phyloP scores from a whole-genome alignment of 2,329 filamentous ascomycete species.

The Penicillium corylophilum region DNA sequence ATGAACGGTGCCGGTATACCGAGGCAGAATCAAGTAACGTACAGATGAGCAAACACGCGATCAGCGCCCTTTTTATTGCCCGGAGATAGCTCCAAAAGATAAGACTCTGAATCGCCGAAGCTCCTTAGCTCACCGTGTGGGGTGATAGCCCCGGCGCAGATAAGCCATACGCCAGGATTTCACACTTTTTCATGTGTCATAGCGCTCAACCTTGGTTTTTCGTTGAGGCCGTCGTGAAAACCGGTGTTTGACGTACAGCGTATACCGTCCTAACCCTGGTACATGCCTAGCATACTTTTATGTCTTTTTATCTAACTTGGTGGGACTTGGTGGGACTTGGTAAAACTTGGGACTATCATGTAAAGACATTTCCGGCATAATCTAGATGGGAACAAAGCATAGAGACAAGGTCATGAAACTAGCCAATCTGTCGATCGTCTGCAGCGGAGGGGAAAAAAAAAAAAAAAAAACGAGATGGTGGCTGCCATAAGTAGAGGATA shows the following conservation, averaged over 20 bases:
- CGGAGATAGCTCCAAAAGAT: neutral
- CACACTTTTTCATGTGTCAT: neutral
- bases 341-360: too few species aligned
- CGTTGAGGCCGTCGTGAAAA: neutral
- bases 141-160: slow-evolving; percentile 6
- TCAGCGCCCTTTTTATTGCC: neutral
- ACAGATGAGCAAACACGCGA: neutral
- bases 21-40: neutral
- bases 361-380: neutral
- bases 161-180: slow-evolving; percentile 1
- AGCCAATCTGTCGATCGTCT: neutral
- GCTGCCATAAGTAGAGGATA: neutral
- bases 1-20: neutral
- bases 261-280: neutral
- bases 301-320: too few species aligned
- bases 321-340: too few species aligned
- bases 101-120: slow-evolving; percentile 6
- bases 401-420: neutral
- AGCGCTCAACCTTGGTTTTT: neutral
- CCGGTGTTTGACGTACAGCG: neutral
- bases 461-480: neutral
- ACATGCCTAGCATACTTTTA: neutral
- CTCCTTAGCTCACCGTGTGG: slow-evolving; percentile 5
- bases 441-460: neutral
- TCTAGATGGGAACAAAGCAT: neutral